Evolutionary conservation across 768 basidiomycete genomes (phyloP).

Genomic region (Collybia sp.): DNA sequence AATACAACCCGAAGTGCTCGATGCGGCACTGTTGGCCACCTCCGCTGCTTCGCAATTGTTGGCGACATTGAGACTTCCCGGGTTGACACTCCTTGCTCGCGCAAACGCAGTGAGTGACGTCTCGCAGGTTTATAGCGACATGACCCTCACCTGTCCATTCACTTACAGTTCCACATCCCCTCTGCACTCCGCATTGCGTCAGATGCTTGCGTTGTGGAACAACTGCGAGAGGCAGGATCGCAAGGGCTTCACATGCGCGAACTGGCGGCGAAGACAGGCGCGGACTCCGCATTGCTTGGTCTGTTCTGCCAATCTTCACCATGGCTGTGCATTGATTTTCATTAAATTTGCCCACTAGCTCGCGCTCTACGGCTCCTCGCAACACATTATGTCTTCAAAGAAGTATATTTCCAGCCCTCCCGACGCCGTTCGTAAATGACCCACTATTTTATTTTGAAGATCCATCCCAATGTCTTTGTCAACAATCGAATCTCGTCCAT

Average conservation of each 20-base stretch:
- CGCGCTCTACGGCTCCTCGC: slow-evolving; percentile 26
- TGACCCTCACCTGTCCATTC: not conserved
- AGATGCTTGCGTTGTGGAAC: slow-evolving; percentile 20
- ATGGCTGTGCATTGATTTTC: too few species aligned
- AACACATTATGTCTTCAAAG: slow-evolving; percentile 26
- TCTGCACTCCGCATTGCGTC: slow-evolving; percentile 11
- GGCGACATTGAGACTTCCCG: slow-evolving; percentile 7
- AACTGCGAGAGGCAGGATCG: slow-evolving; percentile 25
- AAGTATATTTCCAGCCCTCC: slow-evolving; percentile 10
- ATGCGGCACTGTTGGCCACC: slow-evolving; percentile 6
- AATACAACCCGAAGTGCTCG: slow-evolving; percentile 3
- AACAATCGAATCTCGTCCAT: slow-evolving; percentile 25
- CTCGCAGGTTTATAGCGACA: too few species aligned
- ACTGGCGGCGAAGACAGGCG: slow-evolving; percentile 16
- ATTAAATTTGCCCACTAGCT: slow-evolving; percentile 9
- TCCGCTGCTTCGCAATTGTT: slow-evolving; percentile 13
- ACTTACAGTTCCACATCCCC: slow-evolving; percentile 11
- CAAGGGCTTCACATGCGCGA: slow-evolving; percentile 23
- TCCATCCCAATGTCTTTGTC: slow-evolving; percentile 19
- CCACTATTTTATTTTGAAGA: not conserved
- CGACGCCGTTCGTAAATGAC: not conserved
- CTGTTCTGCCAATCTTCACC: not conserved
- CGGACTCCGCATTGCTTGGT: slow-evolving; percentile 23
- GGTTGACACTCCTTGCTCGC: not conserved
- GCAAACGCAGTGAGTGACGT: slow-evolving; percentile 7